phyloP scores from a whole-genome alignment of 345 rosid genomes.

The Bruguiera parviflora region DNA sequence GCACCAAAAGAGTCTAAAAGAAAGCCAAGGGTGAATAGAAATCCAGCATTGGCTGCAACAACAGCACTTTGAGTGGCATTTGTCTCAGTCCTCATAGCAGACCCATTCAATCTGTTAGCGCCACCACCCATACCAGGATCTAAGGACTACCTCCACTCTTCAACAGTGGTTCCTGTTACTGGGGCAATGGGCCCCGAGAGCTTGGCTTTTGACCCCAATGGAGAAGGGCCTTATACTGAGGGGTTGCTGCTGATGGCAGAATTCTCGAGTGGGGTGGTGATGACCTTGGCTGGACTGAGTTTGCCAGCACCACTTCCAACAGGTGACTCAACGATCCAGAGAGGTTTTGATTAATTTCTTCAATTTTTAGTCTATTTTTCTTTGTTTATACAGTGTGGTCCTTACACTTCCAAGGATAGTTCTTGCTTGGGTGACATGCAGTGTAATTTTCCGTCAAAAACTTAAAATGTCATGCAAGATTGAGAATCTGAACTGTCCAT shows the following conservation, averaged over 20 bases:
- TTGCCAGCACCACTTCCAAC: conserved; percentile 19
- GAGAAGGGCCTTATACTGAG: conserved; percentile 62
- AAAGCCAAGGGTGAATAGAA: conserved; percentile 16
- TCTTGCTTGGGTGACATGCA: too few species aligned
- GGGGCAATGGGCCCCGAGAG: conserved; percentile 72
- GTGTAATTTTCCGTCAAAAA: too few species aligned
- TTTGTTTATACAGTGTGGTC: too few species aligned
- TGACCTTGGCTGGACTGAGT: conserved; percentile 10
- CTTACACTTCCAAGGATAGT: too few species aligned
- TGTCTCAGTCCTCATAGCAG: conserved; percentile 10
- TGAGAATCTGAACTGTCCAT: too few species aligned
- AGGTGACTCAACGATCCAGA: conserved; percentile 13
- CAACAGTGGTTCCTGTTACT: conserved; percentile 31
- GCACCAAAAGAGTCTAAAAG: too few species aligned
- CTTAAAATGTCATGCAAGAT: too few species aligned
- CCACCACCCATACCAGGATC: conserved; percentile 43
- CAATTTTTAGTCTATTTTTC: too few species aligned
- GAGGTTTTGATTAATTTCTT: not conserved
- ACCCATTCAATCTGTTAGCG: conserved; percentile 22
- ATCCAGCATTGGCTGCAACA: conserved; percentile 9
- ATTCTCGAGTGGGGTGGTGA: conserved; percentile 34
- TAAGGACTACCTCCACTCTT: conserved; percentile 31
- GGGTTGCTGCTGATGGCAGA: conserved; percentile 64
- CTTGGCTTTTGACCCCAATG: conserved; percentile 48
- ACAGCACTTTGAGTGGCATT: conserved; percentile 24